Evolutionary conservation across 2,329 filamentous ascomycete genomes (phyloP).

Genomic region (Sphaerostilbella broomeana): DNA sequence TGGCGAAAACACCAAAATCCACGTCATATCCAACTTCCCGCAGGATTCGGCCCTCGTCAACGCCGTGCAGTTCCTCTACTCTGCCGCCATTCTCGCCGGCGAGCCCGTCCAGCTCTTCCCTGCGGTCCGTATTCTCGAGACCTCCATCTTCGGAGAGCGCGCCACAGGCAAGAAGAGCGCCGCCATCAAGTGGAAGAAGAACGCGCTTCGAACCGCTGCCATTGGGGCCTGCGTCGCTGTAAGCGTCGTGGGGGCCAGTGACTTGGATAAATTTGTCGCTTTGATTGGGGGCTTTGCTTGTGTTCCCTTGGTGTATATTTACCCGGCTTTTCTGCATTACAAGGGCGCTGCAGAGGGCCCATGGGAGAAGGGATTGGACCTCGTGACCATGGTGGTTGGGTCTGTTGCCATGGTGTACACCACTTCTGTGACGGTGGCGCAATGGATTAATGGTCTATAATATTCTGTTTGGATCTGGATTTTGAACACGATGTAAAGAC

Average conservation of each 20-base stretch:
- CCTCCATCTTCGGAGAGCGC: slow-evolving; percentile 57
- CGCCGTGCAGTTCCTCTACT: slow-evolving; percentile 68
- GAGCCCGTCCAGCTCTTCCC: slow-evolving; percentile 72
- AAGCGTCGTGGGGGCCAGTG: slow-evolving; percentile 57
- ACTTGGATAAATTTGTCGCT: slow-evolving; percentile 68
- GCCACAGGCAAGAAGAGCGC: slow-evolving; percentile 58
- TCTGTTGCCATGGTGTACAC: slow-evolving; percentile 65
- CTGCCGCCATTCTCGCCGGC: slow-evolving; percentile 64
- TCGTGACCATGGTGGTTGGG: slow-evolving; percentile 57
- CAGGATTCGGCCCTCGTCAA: slow-evolving; percentile 67
- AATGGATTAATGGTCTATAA: slow-evolving; percentile 25
- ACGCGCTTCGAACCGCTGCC: slow-evolving; percentile 52
- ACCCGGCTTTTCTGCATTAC: slow-evolving; percentile 65
- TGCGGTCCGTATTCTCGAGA: slow-evolving; percentile 64
- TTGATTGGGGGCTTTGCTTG: slow-evolving; percentile 69
- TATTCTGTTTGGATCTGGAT: background rate
- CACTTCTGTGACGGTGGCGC: slow-evolving; percentile 50
- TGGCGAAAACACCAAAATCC: slow-evolving; percentile 60
- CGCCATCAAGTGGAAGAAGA: slow-evolving; percentile 71
- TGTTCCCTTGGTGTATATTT: slow-evolving; percentile 71
- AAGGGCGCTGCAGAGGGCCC: slow-evolving; percentile 55
- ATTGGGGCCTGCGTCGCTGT: slow-evolving; percentile 55
- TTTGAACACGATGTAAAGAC: background rate
- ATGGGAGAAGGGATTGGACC: slow-evolving; percentile 51
- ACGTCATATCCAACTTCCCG: slow-evolving; percentile 71